Evolutionary conservation across 169 alveolate genomes (phyloP).

Genomic region (Amoebophrya sp.): DNA sequence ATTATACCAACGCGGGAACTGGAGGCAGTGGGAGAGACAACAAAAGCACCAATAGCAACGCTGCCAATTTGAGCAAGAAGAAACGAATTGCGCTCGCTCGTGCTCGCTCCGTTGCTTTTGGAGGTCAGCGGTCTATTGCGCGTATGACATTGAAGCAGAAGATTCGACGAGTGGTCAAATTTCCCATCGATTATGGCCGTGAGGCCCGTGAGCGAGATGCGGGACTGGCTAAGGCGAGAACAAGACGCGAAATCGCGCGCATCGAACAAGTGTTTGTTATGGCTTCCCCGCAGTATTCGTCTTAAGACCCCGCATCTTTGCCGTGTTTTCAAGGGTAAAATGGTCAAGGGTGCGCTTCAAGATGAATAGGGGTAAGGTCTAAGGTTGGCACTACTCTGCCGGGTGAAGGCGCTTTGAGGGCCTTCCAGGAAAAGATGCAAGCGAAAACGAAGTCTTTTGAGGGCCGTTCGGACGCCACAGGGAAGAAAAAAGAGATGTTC

Average conservation of each 20-base stretch:
- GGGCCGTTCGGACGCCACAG: neutral
- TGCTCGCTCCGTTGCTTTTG: neutral
- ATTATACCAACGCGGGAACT: neutral
- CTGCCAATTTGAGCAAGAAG: neutral
- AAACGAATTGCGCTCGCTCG: neutral
- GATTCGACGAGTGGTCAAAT: neutral
- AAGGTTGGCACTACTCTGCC: neutral
- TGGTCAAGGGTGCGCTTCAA: too few relatives aligned
- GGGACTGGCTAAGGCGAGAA: neutral
- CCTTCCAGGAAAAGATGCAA: neutral
- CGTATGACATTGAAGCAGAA: neutral
- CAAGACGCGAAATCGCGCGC: neutral
- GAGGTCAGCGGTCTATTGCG: neutral
- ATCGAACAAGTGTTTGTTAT: neutral
- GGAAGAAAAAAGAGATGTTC: neutral
- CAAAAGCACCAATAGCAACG: neutral
- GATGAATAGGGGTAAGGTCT: too few relatives aligned
- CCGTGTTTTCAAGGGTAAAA: too few relatives aligned
- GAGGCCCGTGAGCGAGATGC: slow-evolving; percentile 14
- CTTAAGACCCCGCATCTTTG: too few relatives aligned
- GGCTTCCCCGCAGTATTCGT: too few relatives aligned
- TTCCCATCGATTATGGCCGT: neutral
- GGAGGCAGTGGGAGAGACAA: neutral
- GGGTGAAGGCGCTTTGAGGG: neutral
- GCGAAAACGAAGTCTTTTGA: neutral